Evolutionary conservation across 73 alveolate species (phyloP).

Genomic region (Uronychia setigera): DNA sequence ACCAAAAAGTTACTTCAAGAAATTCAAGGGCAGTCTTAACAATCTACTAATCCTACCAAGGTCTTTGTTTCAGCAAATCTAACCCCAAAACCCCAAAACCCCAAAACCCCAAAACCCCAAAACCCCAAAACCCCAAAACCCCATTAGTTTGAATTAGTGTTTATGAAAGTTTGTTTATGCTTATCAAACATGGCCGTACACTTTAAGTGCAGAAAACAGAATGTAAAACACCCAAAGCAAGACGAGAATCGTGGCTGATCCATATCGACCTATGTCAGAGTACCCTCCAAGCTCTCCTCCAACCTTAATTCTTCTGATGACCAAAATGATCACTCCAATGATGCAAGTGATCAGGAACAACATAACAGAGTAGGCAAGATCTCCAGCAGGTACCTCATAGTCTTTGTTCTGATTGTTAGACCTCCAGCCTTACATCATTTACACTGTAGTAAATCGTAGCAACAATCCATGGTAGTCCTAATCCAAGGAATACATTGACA

Average conservation of each 20-base stretch:
- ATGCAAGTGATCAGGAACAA: constrained; percentile 5
- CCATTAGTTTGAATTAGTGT: too few species aligned
- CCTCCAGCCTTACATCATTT: background rate
- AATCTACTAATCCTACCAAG: too few species aligned
- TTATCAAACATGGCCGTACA: constrained; percentile 2
- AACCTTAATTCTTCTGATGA: constrained; percentile 1
- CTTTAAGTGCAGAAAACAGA: constrained; percentile 19
- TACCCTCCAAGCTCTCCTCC: constrained; percentile 47
- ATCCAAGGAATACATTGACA: constrained; percentile 71
- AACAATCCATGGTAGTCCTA: constrained; percentile 68
- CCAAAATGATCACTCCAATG: background rate
- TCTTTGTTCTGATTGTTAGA: background rate
- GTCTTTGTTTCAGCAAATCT: too few species aligned
- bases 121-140: too few species aligned
- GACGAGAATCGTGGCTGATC: background rate
- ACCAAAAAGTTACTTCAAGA: too few species aligned
- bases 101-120: too few species aligned
- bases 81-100: too few species aligned
- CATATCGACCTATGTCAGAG: background rate
- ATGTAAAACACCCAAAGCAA: constrained; percentile 17
- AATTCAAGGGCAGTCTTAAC: too few species aligned
- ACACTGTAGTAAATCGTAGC: constrained; percentile 26
- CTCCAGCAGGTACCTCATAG: constrained; percentile 23
- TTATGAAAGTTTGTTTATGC: background rate
- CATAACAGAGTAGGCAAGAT: background rate